These are phyloP conservation scores for Penicillium chermesinum DNA, from an alignment of 495 filamentous ascomycete genomes.

Conservation along the genomic window DNA sequence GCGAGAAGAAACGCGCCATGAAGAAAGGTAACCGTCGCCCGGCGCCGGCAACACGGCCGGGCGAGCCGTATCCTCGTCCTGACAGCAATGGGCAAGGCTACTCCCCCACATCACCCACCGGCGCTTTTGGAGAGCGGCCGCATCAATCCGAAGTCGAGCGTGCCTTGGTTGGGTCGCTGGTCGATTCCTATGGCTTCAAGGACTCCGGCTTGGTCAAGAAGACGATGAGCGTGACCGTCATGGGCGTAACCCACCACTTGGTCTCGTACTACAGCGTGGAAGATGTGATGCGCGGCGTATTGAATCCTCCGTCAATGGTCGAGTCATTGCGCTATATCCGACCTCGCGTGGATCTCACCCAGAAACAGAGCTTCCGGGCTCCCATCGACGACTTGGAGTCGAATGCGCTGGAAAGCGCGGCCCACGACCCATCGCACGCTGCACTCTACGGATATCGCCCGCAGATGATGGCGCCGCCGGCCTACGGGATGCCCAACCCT, in stretches of 20 bases:
- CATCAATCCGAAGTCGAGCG: slow-evolving; percentile 56
- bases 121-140: slow-evolving; percentile 35
- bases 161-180: slow-evolving; percentile 70
- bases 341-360: slow-evolving; percentile 54
- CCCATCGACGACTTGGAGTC: slow-evolving; percentile 58
- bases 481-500: slow-evolving; percentile 33
- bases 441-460: slow-evolving; percentile 40
- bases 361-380: slow-evolving; percentile 65
- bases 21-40: slow-evolving; percentile 57
- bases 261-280: slow-evolving; percentile 84
- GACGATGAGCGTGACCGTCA: slow-evolving; percentile 73
- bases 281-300: slow-evolving; percentile 58
- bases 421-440: slow-evolving; percentile 35
- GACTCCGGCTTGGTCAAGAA: slow-evolving; percentile 82
- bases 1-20: slow-evolving; percentile 83
- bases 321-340: slow-evolving; percentile 49
- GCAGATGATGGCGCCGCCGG: slow-evolving; percentile 34
- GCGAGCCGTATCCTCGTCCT: slow-evolving; percentile 51
- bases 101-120: slow-evolving; percentile 38
- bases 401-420: slow-evolving; percentile 33
- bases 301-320: slow-evolving; percentile 60
- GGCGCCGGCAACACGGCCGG: slow-evolving; percentile 34
- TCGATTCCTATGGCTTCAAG: slow-evolving; percentile 86
- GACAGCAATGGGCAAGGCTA: slow-evolving; percentile 38
- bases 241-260: slow-evolving; percentile 69